phyloP scores from a whole-genome alignment of 2,329 filamentous ascomycete species.

The Talaromyces atroroseus region DNA sequence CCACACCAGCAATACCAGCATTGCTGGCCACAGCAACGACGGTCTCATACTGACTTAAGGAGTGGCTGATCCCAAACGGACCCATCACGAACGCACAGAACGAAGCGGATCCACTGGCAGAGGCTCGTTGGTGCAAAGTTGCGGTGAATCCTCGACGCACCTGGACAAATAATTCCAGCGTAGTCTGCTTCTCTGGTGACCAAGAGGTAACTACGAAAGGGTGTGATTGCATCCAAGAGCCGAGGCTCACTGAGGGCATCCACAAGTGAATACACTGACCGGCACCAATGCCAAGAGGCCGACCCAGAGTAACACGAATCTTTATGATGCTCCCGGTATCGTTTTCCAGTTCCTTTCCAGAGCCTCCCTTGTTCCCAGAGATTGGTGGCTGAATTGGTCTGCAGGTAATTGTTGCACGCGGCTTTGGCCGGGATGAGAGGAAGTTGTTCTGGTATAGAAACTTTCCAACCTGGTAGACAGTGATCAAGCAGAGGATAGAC shows the following conservation, averaged over 20 bases:
- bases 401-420: constrained; percentile 18
- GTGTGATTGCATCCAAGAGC: constrained; percentile 22
- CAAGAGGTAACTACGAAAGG: constrained; percentile 24
- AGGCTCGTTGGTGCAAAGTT: constrained; percentile 19
- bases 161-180: constrained; percentile 29
- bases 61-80: constrained; percentile 25
- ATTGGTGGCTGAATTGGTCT: too few relatives aligned
- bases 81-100: constrained; percentile 28
- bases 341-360: constrained; percentile 5
- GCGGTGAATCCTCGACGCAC: constrained; percentile 23
- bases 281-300: constrained; percentile 19
- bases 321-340: constrained; percentile 11
- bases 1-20: constrained; percentile 26
- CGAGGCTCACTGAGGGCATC: constrained; percentile 22
- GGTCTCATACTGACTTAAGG: constrained; percentile 26
- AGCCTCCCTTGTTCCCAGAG: too few relatives aligned
- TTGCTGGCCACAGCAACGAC: constrained; percentile 29
- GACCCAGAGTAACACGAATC: constrained; percentile 19
- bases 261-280: constrained; percentile 27
- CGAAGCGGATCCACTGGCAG: constrained; percentile 15
- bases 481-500: constrained; percentile 17
- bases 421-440: constrained; percentile 17
- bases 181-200: constrained; percentile 20
- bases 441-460: constrained; percentile 21
- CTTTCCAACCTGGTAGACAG: constrained; percentile 16